A percentile compares a stretch with the other conserved stretches of the same genome.
Evolutionary conservation across 2,329 filamentous ascomycete genomes (phyloP).

Genomic region (Fusarium circinatum): DNA sequence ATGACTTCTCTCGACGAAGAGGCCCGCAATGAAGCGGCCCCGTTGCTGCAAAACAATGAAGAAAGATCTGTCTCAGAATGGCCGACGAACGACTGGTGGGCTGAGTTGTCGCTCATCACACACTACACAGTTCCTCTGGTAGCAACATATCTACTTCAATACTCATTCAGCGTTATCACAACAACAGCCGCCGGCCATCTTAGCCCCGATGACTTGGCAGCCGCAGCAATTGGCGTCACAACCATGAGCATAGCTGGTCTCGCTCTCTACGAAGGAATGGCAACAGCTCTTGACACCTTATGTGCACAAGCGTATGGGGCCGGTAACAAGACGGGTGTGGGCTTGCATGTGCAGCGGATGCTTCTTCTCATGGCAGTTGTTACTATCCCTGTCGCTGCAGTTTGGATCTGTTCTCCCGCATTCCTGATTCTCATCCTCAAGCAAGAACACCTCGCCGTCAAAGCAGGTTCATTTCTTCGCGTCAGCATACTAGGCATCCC

Average conservation of each 20-base stretch:
- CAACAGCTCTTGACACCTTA: constrained; percentile 42
- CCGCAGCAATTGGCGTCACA: constrained; percentile 61
- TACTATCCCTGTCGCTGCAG: constrained; percentile 57
- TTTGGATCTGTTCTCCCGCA: constrained; percentile 61
- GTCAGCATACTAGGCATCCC: constrained; percentile 61
- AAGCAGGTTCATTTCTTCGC: constrained; percentile 60
- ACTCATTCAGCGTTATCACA: constrained; percentile 62
- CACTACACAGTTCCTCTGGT: constrained; percentile 57
- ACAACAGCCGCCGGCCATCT: constrained; percentile 64
- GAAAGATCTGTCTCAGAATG: neutral
- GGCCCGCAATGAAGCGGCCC: constrained; percentile 14
- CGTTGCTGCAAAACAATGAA: constrained; percentile 16
- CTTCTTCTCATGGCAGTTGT: constrained; percentile 59
- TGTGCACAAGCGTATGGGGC: constrained; percentile 45
- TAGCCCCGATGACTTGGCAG: constrained; percentile 62
- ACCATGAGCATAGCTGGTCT: constrained; percentile 65
- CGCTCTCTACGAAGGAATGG: constrained; percentile 51
- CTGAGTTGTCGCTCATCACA: constrained; percentile 31
- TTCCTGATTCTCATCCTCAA: constrained; percentile 58
- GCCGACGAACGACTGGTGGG: neutral
- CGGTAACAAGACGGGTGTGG: constrained; percentile 58
- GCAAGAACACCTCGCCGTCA: constrained; percentile 57
- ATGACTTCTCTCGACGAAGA: neutral
- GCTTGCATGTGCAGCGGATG: constrained; percentile 64
- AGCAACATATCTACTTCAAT: constrained; percentile 64